Percentiles rank a stretch among this genome's conserved stretches.
Evolutionary conservation across 139 green algal species (phyloP).

Genomic region (Chlamydomonas schloesseri): DNA sequence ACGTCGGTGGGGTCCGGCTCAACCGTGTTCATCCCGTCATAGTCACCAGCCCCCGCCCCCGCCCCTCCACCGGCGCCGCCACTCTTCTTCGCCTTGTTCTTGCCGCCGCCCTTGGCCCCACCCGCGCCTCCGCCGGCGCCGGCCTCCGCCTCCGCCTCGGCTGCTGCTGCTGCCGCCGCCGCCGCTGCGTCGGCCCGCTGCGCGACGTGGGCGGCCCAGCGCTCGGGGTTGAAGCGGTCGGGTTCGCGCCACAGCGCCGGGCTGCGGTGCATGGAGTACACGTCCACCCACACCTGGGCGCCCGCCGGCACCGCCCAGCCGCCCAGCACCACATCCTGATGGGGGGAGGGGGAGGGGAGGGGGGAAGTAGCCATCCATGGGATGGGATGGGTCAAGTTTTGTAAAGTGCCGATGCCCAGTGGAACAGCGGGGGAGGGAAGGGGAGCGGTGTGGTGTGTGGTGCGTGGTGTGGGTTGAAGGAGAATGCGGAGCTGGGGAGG

Average conservation of each 20-base stretch:
- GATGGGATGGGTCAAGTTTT: no score
- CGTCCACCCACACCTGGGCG: conserved; percentile 48
- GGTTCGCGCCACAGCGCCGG: conserved; percentile 28
- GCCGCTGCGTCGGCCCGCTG: neutral
- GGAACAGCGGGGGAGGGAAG: no score
- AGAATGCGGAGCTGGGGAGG: no score
- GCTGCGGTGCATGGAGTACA: conserved; percentile 44
- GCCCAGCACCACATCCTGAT: neutral
- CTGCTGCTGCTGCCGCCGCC: neutral
- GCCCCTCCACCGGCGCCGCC: no score
- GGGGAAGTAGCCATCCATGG: neutral
- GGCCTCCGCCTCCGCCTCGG: neutral
- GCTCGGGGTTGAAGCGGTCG: conserved; percentile 21
- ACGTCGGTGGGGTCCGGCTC: neutral
- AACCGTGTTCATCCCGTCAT: conserved; percentile 26
- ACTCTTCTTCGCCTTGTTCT: no score
- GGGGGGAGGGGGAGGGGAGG: neutral
- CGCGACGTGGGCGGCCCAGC: conserved; percentile 5
- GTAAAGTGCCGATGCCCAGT: no score
- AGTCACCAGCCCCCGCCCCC: neutral
- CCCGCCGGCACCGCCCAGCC: conserved; percentile 10
- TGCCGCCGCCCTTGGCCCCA: neutral
- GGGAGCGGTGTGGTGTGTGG: no score
- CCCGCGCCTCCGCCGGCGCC: neutral
- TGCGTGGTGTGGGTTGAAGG: no score